These are phyloP conservation scores for Vigna unguiculata DNA, from an alignment of 306 rosid genomes.

Conservation along the genomic window DNA sequence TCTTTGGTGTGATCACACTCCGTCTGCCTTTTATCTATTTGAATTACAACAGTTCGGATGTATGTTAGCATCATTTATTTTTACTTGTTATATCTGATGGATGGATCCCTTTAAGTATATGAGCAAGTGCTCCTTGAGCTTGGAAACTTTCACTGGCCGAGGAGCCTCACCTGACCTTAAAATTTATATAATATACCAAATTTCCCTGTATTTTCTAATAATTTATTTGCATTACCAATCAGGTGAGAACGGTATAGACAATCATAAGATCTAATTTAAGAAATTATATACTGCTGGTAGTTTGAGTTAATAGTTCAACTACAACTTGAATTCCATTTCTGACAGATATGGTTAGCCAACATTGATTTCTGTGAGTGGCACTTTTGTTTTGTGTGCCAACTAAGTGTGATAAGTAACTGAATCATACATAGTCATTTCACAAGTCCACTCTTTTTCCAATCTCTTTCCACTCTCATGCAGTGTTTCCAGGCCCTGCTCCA, in stretches of 20 bases:
- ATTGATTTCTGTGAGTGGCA: background rate
- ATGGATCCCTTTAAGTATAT: background rate
- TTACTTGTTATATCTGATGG: background rate
- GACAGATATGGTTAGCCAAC: background rate
- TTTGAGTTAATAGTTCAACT: background rate
- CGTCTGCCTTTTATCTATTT: conserved; percentile 9
- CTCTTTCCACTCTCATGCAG: background rate
- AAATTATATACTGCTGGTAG: background rate
- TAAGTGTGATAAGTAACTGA: too few relatives aligned
- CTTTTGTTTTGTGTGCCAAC: too few relatives aligned
- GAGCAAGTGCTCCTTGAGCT: conserved; percentile 7
- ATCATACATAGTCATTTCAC: background rate
- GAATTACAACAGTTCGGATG: conserved; percentile 32
- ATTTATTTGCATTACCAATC: background rate
- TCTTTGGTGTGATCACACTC: background rate
- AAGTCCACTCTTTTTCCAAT: background rate
- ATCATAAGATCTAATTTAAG: background rate
- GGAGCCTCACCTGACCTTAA: background rate
- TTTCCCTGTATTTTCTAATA: background rate
- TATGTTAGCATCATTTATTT: conserved; percentile 1
- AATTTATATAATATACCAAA: conserved; percentile 1
- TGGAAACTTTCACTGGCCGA: background rate
- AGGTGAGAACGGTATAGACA: background rate
- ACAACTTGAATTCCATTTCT: background rate
- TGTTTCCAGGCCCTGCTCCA: background rate